phyloP scores from a whole-genome alignment of 768 basidiomycete species.

The Leccinum disarticulatum region DNA sequence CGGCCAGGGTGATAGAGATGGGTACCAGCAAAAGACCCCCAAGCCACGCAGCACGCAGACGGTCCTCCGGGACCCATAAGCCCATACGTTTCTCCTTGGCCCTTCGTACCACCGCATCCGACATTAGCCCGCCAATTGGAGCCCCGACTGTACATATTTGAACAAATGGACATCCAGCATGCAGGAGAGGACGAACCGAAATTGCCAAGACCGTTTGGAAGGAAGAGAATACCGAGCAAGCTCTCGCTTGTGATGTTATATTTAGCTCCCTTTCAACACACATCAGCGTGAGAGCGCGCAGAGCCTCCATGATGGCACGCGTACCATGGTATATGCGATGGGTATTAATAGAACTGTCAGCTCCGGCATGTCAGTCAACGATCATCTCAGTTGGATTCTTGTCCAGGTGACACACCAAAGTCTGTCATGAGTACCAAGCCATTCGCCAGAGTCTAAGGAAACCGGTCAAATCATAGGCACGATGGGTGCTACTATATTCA shows the following conservation, averaged over 20 bases:
- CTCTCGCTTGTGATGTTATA: slow-evolving; percentile 28
- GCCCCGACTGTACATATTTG: slow-evolving; percentile 49
- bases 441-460: slow-evolving; percentile 44
- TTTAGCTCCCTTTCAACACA: slow-evolving; percentile 44
- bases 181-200: slow-evolving; percentile 15
- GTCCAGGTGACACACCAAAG: slow-evolving; percentile 28
- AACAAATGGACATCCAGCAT: neutral
- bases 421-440: slow-evolving; percentile 28
- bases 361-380: neutral
- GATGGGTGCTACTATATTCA: neutral
- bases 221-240: slow-evolving; percentile 25
- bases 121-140: slow-evolving; percentile 55
- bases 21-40: slow-evolving; percentile 53
- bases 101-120: slow-evolving; percentile 50
- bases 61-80: slow-evolving; percentile 67
- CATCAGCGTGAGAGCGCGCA: neutral
- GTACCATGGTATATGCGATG: slow-evolving; percentile 64
- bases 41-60: slow-evolving; percentile 51
- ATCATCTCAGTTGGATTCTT: neutral
- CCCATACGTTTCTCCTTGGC: slow-evolving; percentile 53
- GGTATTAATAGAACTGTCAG: slow-evolving; percentile 50
- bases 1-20: slow-evolving; percentile 47
- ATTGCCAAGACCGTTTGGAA: slow-evolving; percentile 31
- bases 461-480: neutral
- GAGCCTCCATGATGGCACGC: slow-evolving; percentile 13